A percentile compares a stretch with the other conserved stretches of the same genome.
Conservation (phyloP, 2,329 filamentous ascomycete species). For the Phialemoniopsis sp. region DNA sequence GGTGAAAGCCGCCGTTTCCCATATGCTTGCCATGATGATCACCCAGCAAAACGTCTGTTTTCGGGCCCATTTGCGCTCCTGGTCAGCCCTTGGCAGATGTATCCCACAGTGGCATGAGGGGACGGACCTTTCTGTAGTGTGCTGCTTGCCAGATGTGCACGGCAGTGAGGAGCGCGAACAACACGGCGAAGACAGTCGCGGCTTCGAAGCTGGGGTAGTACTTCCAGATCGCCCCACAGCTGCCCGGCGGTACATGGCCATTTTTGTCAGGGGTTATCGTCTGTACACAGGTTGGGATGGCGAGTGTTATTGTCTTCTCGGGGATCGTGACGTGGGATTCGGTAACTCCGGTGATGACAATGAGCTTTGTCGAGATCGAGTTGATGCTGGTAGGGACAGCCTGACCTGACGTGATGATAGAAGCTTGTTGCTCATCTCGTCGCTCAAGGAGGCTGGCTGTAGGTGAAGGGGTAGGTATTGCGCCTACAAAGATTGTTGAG, state of each 20-base stretch:
- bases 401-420: too few relatives aligned
- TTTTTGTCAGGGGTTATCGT: slow-evolving; percentile 25
- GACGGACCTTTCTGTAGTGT: slow-evolving; percentile 15
- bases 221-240: slow-evolving; percentile 22
- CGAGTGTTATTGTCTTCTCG: slow-evolving; percentile 23
- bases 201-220: slow-evolving; percentile 26
- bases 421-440: too few relatives aligned
- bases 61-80: too few relatives aligned
- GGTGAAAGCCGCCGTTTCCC: slow-evolving; percentile 21
- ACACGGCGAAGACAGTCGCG: slow-evolving; percentile 17
- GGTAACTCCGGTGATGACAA: slow-evolving; percentile 20
- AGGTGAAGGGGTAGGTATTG: too few relatives aligned
- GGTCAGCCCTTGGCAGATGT: background rate
- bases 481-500: too few relatives aligned
- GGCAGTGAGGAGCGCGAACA: slow-evolving; percentile 17
- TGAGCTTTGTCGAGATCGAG: slow-evolving; percentile 22
- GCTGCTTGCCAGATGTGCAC: slow-evolving; percentile 14
- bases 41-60: slow-evolving; percentile 26
- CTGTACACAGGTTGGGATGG: slow-evolving; percentile 28
- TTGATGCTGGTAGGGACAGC: background rate
- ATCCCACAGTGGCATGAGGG: background rate
- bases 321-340: slow-evolving; percentile 19
- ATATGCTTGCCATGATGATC: slow-evolving; percentile 27
- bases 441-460: too few relatives aligned
- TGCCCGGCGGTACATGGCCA: slow-evolving; percentile 24